These are phyloP conservation scores for Agastache rugosa DNA, from an alignment of 257 asterid species.

Conservation along the genomic window DNA sequence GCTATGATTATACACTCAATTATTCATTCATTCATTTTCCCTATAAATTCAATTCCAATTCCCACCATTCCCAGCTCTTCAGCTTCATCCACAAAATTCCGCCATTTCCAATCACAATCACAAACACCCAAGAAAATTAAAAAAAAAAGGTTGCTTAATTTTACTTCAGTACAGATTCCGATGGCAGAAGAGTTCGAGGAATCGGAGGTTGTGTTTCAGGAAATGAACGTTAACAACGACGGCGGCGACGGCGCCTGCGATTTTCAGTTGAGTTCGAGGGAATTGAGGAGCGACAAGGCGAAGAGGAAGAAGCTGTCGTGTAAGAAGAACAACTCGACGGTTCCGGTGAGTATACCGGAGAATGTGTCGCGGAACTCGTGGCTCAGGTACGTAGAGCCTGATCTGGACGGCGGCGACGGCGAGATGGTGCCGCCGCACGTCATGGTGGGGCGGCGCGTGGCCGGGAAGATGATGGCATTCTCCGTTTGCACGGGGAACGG, in stretches of 20 bases:
- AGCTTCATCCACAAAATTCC: background rate
- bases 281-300: constrained; percentile 25
- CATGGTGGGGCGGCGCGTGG: constrained; percentile 66
- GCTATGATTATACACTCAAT: constrained; percentile 45
- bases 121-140: background rate
- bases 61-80: constrained; percentile 36
- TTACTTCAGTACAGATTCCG: background rate
- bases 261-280: constrained; percentile 15
- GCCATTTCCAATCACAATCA: background rate
- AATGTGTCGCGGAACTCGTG: constrained; percentile 41
- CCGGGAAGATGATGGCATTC: constrained; percentile 69
- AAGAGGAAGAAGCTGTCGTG: constrained; percentile 30
- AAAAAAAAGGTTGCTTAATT: background rate
- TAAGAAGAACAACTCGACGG: constrained; percentile 45
- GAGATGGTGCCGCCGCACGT: constrained; percentile 90
- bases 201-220: constrained; percentile 68
- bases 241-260: constrained; percentile 22
- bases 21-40: constrained; percentile 36
- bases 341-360: constrained; percentile 68
- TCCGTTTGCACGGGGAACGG: constrained; percentile 82
- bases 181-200: constrained; percentile 86
- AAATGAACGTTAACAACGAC: background rate
- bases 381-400: constrained; percentile 44
- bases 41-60: constrained; percentile 53
- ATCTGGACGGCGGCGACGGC: constrained; percentile 41